phyloP scores from a whole-genome alignment of 352 stramenopile genomes.

The Phytophthora macrochlamydospora region DNA sequence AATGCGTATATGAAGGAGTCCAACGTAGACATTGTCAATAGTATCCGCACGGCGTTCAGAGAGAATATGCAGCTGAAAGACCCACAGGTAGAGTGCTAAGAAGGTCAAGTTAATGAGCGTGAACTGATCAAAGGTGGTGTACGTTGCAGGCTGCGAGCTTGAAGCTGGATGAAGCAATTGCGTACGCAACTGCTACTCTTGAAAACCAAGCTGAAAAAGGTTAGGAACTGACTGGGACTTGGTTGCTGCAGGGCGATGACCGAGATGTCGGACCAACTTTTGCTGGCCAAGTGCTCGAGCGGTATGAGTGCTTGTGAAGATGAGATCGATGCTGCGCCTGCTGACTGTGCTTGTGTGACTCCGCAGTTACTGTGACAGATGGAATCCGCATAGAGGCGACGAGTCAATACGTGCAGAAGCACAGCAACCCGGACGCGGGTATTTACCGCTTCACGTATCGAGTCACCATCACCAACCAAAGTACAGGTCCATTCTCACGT shows the following conservation, averaged over 20 bases:
- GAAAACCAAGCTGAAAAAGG: not conserved
- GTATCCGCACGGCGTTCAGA: slow-evolving; percentile 53
- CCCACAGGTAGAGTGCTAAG: slow-evolving; percentile 32
- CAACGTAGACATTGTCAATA: slow-evolving; percentile 37
- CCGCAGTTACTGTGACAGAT: slow-evolving; percentile 67
- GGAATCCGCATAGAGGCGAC: slow-evolving; percentile 76
- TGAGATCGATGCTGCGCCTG: not conserved
- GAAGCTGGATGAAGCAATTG: slow-evolving; percentile 75
- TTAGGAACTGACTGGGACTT: slow-evolving; percentile 2
- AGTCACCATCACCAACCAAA: slow-evolving; percentile 79
- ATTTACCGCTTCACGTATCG: slow-evolving; percentile 82
- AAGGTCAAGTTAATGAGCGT: slow-evolving; percentile 1
- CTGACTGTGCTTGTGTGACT: slow-evolving; percentile 9
- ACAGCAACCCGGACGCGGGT: slow-evolving; percentile 54
- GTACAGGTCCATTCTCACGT: slow-evolving; percentile 27
- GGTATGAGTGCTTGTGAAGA: slow-evolving; percentile 31
- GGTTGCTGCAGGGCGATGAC: slow-evolving; percentile 47
- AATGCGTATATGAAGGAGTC: slow-evolving; percentile 32
- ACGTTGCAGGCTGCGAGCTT: slow-evolving; percentile 33
- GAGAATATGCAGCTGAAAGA: slow-evolving; percentile 43
- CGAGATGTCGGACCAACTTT: slow-evolving; percentile 68
- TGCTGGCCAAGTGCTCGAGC: slow-evolving; percentile 75
- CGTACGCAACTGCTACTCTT: slow-evolving; percentile 28
- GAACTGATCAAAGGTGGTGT: slow-evolving; percentile 5
- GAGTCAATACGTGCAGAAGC: slow-evolving; percentile 65